Conservation (phyloP, 257 asterid species). For the Salvia rosmarinus region DNA sequence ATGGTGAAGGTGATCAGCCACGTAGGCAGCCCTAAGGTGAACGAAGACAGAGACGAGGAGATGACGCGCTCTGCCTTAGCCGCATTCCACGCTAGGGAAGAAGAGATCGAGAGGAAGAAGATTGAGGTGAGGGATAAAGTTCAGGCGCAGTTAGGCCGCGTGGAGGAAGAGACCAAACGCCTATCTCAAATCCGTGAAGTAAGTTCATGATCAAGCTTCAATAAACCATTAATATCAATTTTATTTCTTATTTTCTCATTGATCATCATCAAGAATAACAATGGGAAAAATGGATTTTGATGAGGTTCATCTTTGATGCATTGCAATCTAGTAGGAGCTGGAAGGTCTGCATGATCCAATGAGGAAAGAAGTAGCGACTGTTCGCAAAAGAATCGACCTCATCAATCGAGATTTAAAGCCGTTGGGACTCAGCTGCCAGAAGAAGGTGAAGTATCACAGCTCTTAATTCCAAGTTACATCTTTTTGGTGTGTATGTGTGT, state of each 20-base stretch:
- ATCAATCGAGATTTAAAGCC: slow-evolving; percentile 69
- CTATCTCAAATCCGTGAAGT: slow-evolving; percentile 86
- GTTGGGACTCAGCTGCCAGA: slow-evolving; percentile 67
- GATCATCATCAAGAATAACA: neutral
- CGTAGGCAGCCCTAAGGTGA: slow-evolving; percentile 50
- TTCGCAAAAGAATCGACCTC: slow-evolving; percentile 72
- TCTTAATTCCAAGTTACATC: neutral
- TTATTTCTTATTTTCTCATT: neutral
- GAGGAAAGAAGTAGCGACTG: slow-evolving; percentile 68
- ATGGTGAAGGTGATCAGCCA: slow-evolving; percentile 44
- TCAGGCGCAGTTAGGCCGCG: slow-evolving; percentile 79
- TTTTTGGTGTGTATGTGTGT: neutral
- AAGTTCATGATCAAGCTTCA: slow-evolving; percentile 11
- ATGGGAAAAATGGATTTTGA: neutral
- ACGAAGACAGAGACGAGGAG: slow-evolving; percentile 79
- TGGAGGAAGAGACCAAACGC: slow-evolving; percentile 77
- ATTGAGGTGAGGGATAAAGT: slow-evolving; percentile 62
- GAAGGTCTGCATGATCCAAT: slow-evolving; percentile 80
- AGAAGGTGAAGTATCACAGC: slow-evolving; percentile 53
- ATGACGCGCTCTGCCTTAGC: slow-evolving; percentile 72
- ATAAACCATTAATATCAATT: too few relatives aligned
- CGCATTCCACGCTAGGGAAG: slow-evolving; percentile 76
- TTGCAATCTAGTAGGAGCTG: slow-evolving; percentile 67
- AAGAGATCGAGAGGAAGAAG: slow-evolving; percentile 82
- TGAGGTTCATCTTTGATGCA: neutral